Base-by-base conservation (phyloP, 2,329 filamentous ascomycete species). In the Aspergillus neoniger region DNA sequence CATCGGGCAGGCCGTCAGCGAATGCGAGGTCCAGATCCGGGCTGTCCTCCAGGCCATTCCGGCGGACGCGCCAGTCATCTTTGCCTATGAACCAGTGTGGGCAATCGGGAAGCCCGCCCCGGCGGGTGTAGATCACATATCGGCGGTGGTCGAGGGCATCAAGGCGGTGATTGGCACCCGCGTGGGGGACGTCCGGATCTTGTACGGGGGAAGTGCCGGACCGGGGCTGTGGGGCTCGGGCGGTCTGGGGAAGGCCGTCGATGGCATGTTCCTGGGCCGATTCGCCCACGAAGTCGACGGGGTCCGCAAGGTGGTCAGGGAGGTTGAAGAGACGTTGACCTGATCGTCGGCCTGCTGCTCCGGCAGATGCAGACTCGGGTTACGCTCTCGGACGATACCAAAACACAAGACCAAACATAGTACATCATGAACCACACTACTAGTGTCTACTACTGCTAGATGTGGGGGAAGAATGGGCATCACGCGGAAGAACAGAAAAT, bases 81-180 rank as follows among this genome's bases (percentile, higher is more conserved):
- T 96, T 59, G 91, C 91, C 0, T 96, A 96, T 71, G 91, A 96
- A 79, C 91, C 91, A 7, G 91, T 95, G 1, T 96, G 91, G 91
- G 91, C 91, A 0, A 96, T 95, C 74, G 91, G 91, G 0, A 88
- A 91, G 9, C 80, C 83, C 1, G 80, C 88, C 69, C 91, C 91
- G 2, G 91, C 91, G 0, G 83, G 83, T 7, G 84, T 88, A 17
- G 87, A 88, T 63, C 88, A 96, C 71, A 89, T 96, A 0, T 83
- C 88, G 4, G 83, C 81, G 39, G 90, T 95, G 2, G 87, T 90
- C 15, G 82, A 83, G 67, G 85, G 85, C 17, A 81, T 93, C 52
- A 82, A 88, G 57, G 69, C 70, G 5, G 74, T 85, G 10, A 82
- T 85, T 25, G 73, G 86, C 6, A 76, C 76, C 60, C 79, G 88